Evolutionary conservation across 345 rosid species (phyloP), one percentile per base, ranked within the genome.

Genomic region (Sisymbrium altissimum): DNA sequence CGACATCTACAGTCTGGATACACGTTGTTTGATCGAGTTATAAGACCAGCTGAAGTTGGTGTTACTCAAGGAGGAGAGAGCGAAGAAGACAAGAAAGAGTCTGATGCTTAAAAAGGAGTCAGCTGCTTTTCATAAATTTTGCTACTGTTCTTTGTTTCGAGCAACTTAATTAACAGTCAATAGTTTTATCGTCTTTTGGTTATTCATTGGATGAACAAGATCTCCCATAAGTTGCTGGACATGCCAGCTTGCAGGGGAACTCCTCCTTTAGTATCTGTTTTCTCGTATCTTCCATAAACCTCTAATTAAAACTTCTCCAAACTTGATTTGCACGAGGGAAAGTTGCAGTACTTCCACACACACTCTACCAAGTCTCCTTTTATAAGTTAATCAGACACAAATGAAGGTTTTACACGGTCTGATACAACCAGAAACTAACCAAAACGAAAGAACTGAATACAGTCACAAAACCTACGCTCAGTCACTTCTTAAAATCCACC

Each of bases 41-140:
- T 94, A 68, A 86, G 97, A 66, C 97, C 98, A 18, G 98, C 97
- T 1, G 98, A 94, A 72, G 96, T 94, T 23, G 95, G 98, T 35
- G 98, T 94, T 41, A 89, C 92, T 50, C 85, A 72, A 52, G 87
- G 68, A 9, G 82, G 56, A 32, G 76, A 66, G 35, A 72, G 68
- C 9, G 59, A 78, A 46, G 77, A 68, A 40, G 74, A 66, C 1
- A 71, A 83, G 62, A 69, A 78, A 81, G 70, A 59, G 60, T 36
- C 80, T 56, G 71, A 75, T 54, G 75, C 82, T 53, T 82, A 62
- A 81, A 41, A 72, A 62, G 18, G 33, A 33, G 39, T 36, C 29
- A 30, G 45, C 27, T 58, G 45, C 55, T 48, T 66, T 67, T 60
- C 79, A 48, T 45, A 33, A 76, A 25, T 62, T 76, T 69, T 76